Percentiles rank a stretch among this genome's conserved stretches.
Evolutionary conservation across 2,329 filamentous ascomycete genomes (phyloP).

Genomic region (Colletotrichum endophyticum): DNA sequence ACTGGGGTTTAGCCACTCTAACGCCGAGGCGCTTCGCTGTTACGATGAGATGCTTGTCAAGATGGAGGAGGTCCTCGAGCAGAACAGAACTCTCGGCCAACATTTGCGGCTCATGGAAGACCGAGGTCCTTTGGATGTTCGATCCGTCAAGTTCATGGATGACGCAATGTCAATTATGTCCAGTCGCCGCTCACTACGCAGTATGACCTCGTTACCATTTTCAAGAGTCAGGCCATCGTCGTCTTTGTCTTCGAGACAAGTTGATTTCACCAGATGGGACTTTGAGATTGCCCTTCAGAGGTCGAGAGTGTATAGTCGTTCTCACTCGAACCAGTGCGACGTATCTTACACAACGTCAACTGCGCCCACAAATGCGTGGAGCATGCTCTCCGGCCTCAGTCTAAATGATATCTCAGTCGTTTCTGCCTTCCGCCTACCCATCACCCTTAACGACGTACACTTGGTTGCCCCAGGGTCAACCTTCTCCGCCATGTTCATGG

Average conservation of each 20-base stretch:
- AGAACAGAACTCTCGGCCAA: neutral
- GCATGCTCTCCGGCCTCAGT: neutral
- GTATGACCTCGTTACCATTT: neutral
- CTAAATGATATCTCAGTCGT: neutral
- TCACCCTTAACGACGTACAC: neutral
- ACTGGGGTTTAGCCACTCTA: neutral
- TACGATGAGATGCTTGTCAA: neutral
- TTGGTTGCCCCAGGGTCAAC: neutral
- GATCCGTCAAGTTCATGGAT: neutral
- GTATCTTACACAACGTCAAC: neutral
- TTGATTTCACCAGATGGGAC: neutral
- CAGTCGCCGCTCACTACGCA: neutral
- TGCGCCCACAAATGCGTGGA: neutral
- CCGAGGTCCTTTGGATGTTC: neutral
- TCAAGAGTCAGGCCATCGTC: neutral
- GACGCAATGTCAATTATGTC: neutral
- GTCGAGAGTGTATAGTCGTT: neutral
- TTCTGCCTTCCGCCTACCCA: neutral
- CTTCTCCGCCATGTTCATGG: neutral
- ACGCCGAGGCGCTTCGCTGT: neutral
- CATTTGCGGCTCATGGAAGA: neutral
- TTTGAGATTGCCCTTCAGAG: neutral
- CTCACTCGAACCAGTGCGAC: neutral
- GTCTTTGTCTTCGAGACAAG: neutral
- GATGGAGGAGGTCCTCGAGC: neutral